phyloP scores from a whole-genome alignment of 2,329 filamentous ascomycete species.

The Fusarium sp. region DNA sequence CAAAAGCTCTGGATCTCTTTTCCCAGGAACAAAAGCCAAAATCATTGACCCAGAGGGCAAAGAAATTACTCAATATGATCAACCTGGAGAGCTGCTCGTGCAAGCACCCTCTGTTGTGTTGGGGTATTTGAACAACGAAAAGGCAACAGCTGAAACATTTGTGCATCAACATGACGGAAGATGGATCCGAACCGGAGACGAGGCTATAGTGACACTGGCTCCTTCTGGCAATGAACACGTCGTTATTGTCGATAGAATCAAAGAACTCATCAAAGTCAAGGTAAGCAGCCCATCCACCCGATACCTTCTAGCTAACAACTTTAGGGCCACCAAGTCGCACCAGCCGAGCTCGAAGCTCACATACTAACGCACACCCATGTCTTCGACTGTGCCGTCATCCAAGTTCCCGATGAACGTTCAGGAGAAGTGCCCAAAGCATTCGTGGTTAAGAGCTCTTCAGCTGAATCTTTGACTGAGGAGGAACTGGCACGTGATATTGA shows the following conservation, averaged over 20 bases:
- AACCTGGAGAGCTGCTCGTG: conserved; percentile 84
- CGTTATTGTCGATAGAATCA: conserved; percentile 81
- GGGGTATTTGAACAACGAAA: conserved; percentile 88
- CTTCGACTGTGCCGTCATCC: conserved; percentile 80
- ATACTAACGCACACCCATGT: conserved; percentile 77
- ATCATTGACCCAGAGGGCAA: conserved; percentile 74
- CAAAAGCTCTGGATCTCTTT: conserved; percentile 74
- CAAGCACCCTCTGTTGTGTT: conserved; percentile 81
- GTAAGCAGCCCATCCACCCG: conserved; percentile 52
- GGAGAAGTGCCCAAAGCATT: conserved; percentile 74
- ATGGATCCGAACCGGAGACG: conserved; percentile 88
- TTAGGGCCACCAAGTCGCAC: conserved; percentile 80
- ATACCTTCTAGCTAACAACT: background rate
- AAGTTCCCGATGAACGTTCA: conserved; percentile 68
- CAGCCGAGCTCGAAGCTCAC: conserved; percentile 81
- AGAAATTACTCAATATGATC: conserved; percentile 75
- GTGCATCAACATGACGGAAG: conserved; percentile 71
- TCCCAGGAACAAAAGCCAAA: conserved; percentile 72
- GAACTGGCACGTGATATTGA: conserved; percentile 63
- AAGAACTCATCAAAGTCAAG: conserved; percentile 82
- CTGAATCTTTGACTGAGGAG: conserved; percentile 61
- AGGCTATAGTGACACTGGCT: conserved; percentile 75
- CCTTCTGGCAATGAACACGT: conserved; percentile 80
- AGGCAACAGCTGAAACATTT: conserved; percentile 85
- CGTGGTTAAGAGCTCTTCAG: conserved; percentile 60